Conservation (phyloP, 352 stramenopile species). For the Pythium pyrilobum region DNA sequence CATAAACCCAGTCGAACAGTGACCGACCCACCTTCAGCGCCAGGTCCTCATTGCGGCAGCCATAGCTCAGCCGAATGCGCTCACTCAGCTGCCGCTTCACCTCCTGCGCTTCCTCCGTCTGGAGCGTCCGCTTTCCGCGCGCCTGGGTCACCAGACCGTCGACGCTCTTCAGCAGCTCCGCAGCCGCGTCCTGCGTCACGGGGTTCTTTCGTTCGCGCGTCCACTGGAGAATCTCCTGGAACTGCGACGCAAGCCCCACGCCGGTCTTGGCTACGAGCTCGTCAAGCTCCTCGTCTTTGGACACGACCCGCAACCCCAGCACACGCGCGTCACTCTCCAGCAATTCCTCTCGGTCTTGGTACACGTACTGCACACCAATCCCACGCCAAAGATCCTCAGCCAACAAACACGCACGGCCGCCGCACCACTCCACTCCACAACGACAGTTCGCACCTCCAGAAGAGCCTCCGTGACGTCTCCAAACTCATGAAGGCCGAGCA, state of each 20-base stretch:
- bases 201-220: slow-evolving; percentile 23
- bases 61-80: slow-evolving; percentile 62
- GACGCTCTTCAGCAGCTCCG: slow-evolving; percentile 33
- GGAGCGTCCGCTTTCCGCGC: slow-evolving; percentile 36
- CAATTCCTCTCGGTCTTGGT: slow-evolving; percentile 56
- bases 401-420: neutral
- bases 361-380: slow-evolving; percentile 34
- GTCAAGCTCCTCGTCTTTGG: slow-evolving; percentile 54
- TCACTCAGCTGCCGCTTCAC: slow-evolving; percentile 37
- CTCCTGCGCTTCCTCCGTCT: slow-evolving; percentile 30
- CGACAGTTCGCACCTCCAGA: slow-evolving; percentile 22
- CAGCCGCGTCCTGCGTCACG: slow-evolving; percentile 23
- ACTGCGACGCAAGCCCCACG: slow-evolving; percentile 23
- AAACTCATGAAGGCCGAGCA: slow-evolving; percentile 71
- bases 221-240: slow-evolving; percentile 51
- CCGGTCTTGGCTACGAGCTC: slow-evolving; percentile 50
- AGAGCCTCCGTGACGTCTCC: slow-evolving; percentile 46
- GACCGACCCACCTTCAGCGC: slow-evolving; percentile 34
- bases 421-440: neutral
- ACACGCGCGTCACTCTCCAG: slow-evolving; percentile 37
- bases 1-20: neutral
- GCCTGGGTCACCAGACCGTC: slow-evolving; percentile 38
- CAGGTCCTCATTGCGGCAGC: slow-evolving; percentile 60
- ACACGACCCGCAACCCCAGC: slow-evolving; percentile 42
- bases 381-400: neutral